These are phyloP conservation scores for Mrakia frigida DNA, from an alignment of 768 basidiomycete species.

Conservation along the genomic window DNA sequence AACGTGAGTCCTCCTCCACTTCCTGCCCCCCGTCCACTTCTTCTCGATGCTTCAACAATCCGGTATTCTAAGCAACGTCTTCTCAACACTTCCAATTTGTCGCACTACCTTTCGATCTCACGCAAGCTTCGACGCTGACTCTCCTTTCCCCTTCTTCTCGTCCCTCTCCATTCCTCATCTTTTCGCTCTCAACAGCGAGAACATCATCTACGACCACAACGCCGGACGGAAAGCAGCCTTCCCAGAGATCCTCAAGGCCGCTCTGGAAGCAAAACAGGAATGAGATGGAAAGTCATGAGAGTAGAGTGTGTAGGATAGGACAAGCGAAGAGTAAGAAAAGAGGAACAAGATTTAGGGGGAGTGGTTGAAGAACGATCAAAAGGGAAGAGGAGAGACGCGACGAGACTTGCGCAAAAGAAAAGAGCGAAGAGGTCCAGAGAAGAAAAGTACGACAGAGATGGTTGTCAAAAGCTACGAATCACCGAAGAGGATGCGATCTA, in stretches of 20 bases:
- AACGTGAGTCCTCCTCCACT: constrained; percentile 18
- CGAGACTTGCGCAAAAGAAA: background rate
- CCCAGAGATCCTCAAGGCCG: constrained; percentile 1
- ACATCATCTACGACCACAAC: constrained; percentile 28
- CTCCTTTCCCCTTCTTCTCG: background rate
- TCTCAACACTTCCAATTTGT: no score
- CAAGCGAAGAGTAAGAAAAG: no score
- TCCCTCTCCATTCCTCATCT: background rate
- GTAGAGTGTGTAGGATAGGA: no score
- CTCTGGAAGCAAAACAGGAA: background rate
- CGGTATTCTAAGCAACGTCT: no score
- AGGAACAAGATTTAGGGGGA: no score
- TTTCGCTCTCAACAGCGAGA: background rate
- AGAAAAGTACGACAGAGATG: no score
- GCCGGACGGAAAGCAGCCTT: constrained; percentile 2
- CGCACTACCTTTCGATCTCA: background rate
- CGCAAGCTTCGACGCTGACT: no score
- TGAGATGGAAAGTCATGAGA: background rate
- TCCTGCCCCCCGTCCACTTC: background rate
- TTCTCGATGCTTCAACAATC: background rate
- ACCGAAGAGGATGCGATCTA: no score
- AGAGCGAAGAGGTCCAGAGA: background rate
- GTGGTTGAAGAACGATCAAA: background rate
- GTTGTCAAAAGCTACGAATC: no score
- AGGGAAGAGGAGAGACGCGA: background rate